Evolutionary conservation across 495 filamentous ascomycete species (phyloP).

Genomic region (Annulohypoxylon bovei): DNA sequence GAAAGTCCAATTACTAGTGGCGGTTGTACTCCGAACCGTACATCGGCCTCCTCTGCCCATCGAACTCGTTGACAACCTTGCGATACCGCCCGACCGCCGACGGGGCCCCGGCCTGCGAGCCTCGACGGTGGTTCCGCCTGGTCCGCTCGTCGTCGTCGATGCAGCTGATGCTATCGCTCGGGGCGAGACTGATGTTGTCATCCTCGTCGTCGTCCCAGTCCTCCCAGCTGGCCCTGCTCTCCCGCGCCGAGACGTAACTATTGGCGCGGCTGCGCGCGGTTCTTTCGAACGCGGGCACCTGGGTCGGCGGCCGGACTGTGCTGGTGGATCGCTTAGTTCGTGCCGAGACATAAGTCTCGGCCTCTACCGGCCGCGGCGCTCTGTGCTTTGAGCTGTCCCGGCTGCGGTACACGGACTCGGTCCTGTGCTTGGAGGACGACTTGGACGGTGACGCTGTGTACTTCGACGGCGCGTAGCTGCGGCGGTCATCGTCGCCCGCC

Average conservation of each 20-base stretch:
- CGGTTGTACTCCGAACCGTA: slow-evolving; percentile 32
- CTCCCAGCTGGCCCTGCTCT: slow-evolving; percentile 27
- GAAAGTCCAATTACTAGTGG: neutral
- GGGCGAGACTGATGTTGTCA: slow-evolving; percentile 49
- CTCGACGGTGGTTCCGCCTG: slow-evolving; percentile 3
- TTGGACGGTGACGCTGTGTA: neutral
- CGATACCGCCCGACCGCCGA: slow-evolving; percentile 32
- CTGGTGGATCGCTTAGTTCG: slow-evolving; percentile 48
- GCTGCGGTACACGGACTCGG: slow-evolving; percentile 16
- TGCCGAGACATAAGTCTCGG: slow-evolving; percentile 51
- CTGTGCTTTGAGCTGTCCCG: neutral
- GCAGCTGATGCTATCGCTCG: slow-evolving; percentile 67
- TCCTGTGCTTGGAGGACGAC: slow-evolving; percentile 7
- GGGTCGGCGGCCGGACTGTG: slow-evolving; percentile 43
- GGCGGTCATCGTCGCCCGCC: slow-evolving; percentile 15
- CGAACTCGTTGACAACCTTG: slow-evolving; percentile 35
- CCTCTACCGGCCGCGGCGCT: slow-evolving; percentile 29
- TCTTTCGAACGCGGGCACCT: neutral
- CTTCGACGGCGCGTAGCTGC: slow-evolving; percentile 29
- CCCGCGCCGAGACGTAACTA: slow-evolving; percentile 43
- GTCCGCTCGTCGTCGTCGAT: slow-evolving; percentile 53
- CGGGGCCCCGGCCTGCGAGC: slow-evolving; percentile 2
- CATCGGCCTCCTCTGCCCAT: slow-evolving; percentile 28
- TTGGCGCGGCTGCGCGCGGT: slow-evolving; percentile 31
- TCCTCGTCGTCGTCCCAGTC: slow-evolving; percentile 35